Conservation (phyloP, 2,329 filamentous ascomycete species). For the Tolypocladium endophyticum region DNA sequence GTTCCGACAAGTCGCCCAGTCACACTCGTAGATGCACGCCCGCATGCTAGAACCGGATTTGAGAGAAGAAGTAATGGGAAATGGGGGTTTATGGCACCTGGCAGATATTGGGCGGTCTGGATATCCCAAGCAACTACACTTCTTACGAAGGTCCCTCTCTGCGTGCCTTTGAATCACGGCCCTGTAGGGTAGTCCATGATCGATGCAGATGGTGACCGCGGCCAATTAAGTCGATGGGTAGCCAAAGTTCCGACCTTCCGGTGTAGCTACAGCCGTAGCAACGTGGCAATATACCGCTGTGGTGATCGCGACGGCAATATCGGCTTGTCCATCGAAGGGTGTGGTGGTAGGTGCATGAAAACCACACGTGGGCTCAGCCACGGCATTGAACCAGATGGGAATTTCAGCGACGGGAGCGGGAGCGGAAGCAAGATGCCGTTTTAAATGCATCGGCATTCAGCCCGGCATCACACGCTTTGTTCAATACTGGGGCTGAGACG, state of each 20-base stretch:
- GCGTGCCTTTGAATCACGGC: not conserved
- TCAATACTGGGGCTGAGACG: not conserved
- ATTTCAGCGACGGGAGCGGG: not conserved
- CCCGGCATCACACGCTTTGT: not conserved
- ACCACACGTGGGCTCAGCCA: not conserved
- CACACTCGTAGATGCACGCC: not conserved
- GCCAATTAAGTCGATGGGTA: not conserved
- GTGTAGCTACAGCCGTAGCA: not conserved
- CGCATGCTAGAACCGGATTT: not conserved
- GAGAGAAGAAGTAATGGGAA: not conserved
- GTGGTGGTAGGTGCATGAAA: not conserved
- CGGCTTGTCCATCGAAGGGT: not conserved
- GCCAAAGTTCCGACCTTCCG: not conserved
- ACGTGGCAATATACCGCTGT: not conserved
- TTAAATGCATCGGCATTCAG: not conserved
- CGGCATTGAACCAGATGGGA: too few relatives aligned
- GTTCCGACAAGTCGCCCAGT: not conserved
- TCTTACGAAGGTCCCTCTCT: too few relatives aligned
- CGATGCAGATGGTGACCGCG: not conserved
- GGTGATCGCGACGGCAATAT: not conserved
- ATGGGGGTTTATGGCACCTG: too few relatives aligned
- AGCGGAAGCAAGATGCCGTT: not conserved
- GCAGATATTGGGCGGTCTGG: not conserved
- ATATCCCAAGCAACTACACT: not conserved
- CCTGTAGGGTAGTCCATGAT: not conserved